A percentile compares a stretch with the other conserved stretches of the same genome.
Conservation (phyloP, 306 rosid genomes). For the Mimosa bimucronata region DNA sequence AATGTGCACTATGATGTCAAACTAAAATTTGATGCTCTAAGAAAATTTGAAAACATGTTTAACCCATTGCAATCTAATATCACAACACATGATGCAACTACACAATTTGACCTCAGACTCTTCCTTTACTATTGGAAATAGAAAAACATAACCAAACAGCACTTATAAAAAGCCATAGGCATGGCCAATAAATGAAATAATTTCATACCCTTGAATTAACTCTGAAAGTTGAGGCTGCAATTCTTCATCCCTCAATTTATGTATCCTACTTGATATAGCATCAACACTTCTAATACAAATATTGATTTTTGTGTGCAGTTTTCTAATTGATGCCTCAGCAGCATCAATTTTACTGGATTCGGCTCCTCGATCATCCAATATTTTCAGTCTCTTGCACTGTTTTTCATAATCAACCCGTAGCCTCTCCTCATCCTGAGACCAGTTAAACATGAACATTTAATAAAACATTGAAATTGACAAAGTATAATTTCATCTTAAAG, state of each 20-base stretch:
- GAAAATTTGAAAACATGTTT: constrained; percentile 26
- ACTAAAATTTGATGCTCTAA: constrained; percentile 18
- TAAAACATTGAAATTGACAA: constrained; percentile 23
- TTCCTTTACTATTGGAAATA: constrained; percentile 12
- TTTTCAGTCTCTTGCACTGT: constrained; percentile 76
- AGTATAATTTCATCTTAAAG: constrained; percentile 6
- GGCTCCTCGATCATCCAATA: constrained; percentile 84
- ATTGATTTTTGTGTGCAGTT: constrained; percentile 77
- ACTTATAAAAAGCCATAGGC: constrained; percentile 31
- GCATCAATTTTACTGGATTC: constrained; percentile 89
- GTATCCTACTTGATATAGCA: constrained; percentile 75
- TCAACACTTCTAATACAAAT: constrained; percentile 81
- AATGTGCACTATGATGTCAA: constrained; percentile 21
- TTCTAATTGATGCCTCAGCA: constrained; percentile 70
- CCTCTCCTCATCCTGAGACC: constrained; percentile 88
- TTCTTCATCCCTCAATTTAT: constrained; percentile 87
- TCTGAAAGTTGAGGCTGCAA: constrained; percentile 87
- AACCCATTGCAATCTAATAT: constrained; percentile 17
- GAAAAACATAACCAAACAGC: constrained; percentile 16
- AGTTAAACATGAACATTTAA: constrained; percentile 36
- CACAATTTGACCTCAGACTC: constrained; percentile 15
- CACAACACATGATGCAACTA: constrained; percentile 9
- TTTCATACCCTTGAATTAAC: constrained; percentile 83
- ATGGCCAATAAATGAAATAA: constrained; percentile 37
- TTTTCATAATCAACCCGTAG: constrained; percentile 78